A percentile compares a stretch with the other conserved stretches of the same genome.
phyloP scores from a whole-genome alignment of 306 rosid species.

The Hippophae tibetana region DNA sequence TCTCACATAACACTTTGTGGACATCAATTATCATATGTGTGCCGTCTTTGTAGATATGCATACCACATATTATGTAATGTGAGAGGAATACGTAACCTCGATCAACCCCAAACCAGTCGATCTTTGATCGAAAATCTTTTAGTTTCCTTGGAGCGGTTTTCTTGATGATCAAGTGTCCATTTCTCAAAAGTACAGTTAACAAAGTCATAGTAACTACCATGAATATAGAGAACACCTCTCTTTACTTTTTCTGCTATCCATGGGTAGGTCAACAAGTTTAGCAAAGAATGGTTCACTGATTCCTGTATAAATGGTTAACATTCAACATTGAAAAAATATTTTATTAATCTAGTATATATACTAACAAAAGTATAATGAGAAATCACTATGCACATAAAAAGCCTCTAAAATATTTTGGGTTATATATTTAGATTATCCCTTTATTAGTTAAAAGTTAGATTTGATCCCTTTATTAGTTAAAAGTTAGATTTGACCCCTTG shows the following conservation, averaged over 20 bases:
- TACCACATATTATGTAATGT: background rate
- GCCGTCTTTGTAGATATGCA: background rate
- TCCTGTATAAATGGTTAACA: conserved; percentile 39
- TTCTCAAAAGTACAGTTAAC: conserved; percentile 89
- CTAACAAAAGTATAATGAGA: background rate
- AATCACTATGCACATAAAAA: background rate
- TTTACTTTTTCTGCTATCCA: conserved; percentile 89
- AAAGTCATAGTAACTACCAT: conserved; percentile 90
- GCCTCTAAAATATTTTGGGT: background rate
- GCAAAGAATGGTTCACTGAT: conserved; percentile 63
- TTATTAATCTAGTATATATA: background rate
- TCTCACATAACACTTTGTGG: no score
- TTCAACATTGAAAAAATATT: background rate
- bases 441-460: no score
- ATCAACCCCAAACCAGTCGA: conserved; percentile 57
- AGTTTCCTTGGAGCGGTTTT: conserved; percentile 30
- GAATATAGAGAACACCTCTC: conserved; percentile 50
- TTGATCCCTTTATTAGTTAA: no score
- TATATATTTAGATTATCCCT: background rate
- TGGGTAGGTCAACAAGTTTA: conserved; percentile 78
- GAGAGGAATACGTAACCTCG: no score
- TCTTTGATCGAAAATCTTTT: conserved; percentile 46
- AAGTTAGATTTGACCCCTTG: no score
- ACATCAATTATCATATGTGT: background rate
- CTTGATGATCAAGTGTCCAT: conserved; percentile 79